Evolutionary conservation across 2,329 filamentous ascomycete genomes (phyloP).

Genomic region (Colletotrichum eleusines): DNA sequence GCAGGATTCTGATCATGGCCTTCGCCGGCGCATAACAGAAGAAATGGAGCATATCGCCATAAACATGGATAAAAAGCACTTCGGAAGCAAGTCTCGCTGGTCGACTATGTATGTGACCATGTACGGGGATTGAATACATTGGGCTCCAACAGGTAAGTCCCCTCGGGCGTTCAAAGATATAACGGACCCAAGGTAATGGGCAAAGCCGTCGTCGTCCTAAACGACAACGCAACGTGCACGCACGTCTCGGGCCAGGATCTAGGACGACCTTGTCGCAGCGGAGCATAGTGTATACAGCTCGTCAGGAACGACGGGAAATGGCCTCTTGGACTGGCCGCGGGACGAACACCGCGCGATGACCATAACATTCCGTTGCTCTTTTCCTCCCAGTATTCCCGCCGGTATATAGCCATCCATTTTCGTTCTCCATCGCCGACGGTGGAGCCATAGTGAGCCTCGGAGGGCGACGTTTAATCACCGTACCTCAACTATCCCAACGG

Average conservation of each 20-base stretch:
- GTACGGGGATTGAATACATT: constrained; percentile 59
- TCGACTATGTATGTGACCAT: constrained; percentile 65
- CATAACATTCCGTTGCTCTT: constrained; percentile 25
- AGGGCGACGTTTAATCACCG: background rate
- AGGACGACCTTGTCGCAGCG: background rate
- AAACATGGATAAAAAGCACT: constrained; percentile 67
- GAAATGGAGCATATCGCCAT: constrained; percentile 66
- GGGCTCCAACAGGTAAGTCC: constrained; percentile 64
- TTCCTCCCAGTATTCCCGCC: constrained; percentile 19
- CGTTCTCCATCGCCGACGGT: constrained; percentile 23
- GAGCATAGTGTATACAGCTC: background rate
- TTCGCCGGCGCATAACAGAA: constrained; percentile 66
- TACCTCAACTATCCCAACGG: background rate
- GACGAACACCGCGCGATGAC: constrained; percentile 12
- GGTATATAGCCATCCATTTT: constrained; percentile 40
- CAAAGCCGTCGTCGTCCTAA: constrained; percentile 65
- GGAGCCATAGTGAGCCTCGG: background rate
- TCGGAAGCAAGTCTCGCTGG: constrained; percentile 64
- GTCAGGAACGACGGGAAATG: background rate
- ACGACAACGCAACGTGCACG: constrained; percentile 34
- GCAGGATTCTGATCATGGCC: constrained; percentile 67
- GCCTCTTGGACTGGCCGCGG: constrained; percentile 1
- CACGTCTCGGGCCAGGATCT: constrained; percentile 13
- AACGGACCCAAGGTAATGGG: constrained; percentile 62
- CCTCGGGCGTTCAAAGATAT: constrained; percentile 64